Base-by-base conservation (phyloP, 106 monocot genomes). In the Xerophyta viscosa region DNA sequence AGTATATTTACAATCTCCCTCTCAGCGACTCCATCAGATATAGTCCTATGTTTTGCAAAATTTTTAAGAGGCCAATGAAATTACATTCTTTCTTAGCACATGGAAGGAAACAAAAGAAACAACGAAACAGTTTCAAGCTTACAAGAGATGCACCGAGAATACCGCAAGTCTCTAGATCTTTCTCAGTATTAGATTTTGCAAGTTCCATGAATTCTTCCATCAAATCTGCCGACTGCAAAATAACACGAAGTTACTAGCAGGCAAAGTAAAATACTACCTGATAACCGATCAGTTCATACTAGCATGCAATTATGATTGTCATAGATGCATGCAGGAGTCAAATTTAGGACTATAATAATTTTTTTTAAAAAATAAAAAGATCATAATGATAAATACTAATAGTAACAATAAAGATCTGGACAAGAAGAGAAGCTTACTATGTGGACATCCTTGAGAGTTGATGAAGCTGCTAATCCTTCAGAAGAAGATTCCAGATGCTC, bases 181-280 rank as follows among this genome's bases (percentile, higher is more conserved):
- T 75, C 54, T 72, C 57, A 15, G 94, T 96, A 63, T 96, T 96
- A 15, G 45, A 69, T 66, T 68, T 81, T 17, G 94, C 88, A 67
- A 88, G 94, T 48, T 74, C 84, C 67, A 88, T 76, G 47, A 96
- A 96, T 68, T 88, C 84, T 44, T 88, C 94, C 80, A 81, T 81
- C 68, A 96, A 60, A 48, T 70, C 66, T 6, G 44, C 78, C 10
- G 94, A 96, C 94, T 96, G 72, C 58, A 81, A 30, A 64, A 41
- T 48, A 20, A 50, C 13, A 19, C 30, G 11, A 41, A 6, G 26
- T 50, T 12, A 24, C n/a, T n/a, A 19, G 19, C 24, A 43, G 19
- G 11, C 37, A 20, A 56, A 41, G 13, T 8, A 22, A 24, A 12
- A 22, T 7, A 12, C 4, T 23, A 20, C 17, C 20, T 22, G n/a